Base-by-base conservation (phyloP, 768 basidiomycete species). In the Mycena olivaceomarginata region DNA sequence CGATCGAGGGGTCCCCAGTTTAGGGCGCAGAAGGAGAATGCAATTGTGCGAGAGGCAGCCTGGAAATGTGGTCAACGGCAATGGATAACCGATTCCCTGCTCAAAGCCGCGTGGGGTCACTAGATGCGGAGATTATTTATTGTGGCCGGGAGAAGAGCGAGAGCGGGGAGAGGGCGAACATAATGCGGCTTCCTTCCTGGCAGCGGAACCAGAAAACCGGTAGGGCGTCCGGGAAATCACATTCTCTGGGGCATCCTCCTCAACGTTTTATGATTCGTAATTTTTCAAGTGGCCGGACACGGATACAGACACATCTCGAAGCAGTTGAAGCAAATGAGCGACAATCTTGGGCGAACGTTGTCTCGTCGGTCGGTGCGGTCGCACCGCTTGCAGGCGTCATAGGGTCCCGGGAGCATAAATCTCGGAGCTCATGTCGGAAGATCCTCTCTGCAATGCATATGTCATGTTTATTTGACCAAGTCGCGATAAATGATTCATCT, bases 361-460 rank as follows among this genome's bases (percentile, higher is more conserved):
- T 16, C 59, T 60, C 37, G 59, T 13, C 59, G 13, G 39, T 41
- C 20, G 40, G 53, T 40, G 53, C 1, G n/a, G 67, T 40, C 57
- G 20, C 41, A 43, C 40, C 18, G 53, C 43, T 41, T 57, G 68
- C 60, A 6, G 41, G 57, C 16, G 70, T 65, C 70, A 72, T 64
- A 63, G 13, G 62, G 51, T 53, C 20, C 25, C 70, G 62, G 70
- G 51, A 43, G 62, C 46, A n/a, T 64, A 40, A 72, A 72, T 72
- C 64, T 73, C 72, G 72, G 72, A 66, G 31, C 51, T 31, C 64
- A 40, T 7, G 11, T 72, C 71, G 71, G 71, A 73, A 67, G 64
- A 73, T 73, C 43, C 51, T 72, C n/a, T 57, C 22, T 65, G 40
- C 18, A 18, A 65, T n/a, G 56, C 10, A 20, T 66, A 25, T 51